Conservation (phyloP, 768 basidiomycete genomes). For the Panus rudis region DNA sequence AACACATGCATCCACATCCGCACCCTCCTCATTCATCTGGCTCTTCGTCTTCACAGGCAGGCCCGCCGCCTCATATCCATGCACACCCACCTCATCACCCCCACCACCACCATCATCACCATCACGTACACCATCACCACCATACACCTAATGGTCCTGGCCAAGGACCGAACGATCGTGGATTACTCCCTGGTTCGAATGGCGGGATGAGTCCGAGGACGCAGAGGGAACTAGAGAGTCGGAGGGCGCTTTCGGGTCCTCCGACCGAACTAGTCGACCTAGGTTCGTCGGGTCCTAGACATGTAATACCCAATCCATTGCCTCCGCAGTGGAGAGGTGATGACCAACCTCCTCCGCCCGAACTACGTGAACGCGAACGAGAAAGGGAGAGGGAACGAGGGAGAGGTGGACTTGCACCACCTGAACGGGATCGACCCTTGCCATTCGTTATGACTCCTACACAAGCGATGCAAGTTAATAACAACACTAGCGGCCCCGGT, state of each 20-base stretch:
- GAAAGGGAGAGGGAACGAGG: conserved; percentile 18
- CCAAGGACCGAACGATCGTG: conserved; percentile 3
- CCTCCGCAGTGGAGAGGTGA: conserved; percentile 15
- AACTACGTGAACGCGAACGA: conserved; percentile 16
- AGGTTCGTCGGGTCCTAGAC: conserved; percentile 8
- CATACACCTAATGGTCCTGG: conserved; percentile 14
- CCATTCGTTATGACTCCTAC: conserved; percentile 23
- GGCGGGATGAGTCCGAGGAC: conserved; percentile 12
- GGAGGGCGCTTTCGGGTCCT: conserved; percentile 18
- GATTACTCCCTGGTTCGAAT: conserved; percentile 4
- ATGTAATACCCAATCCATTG: conserved; percentile 8
- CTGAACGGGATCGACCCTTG: conserved; percentile 22
- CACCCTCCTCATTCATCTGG: conserved; percentile 10
- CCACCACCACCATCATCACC: conserved; percentile 27
- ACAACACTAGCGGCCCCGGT: conserved; percentile 8
- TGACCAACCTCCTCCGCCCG: conserved; percentile 13
- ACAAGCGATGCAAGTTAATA: conserved; percentile 11
- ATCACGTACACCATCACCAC: conserved; percentile 27
- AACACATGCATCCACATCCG: conserved; percentile 15
- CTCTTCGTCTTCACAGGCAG: conserved; percentile 10
- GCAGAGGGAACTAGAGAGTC: conserved; percentile 16
- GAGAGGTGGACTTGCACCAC: conserved; percentile 17
- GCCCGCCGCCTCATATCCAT: too few species aligned
- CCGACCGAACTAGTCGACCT: conserved; percentile 22
- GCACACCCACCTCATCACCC: conserved; percentile 21